Evolutionary conservation across 169 alveolate genomes (phyloP), one percentile per base, ranked within the genome.

Genomic region (Cryptosporidium bovis): DNA sequence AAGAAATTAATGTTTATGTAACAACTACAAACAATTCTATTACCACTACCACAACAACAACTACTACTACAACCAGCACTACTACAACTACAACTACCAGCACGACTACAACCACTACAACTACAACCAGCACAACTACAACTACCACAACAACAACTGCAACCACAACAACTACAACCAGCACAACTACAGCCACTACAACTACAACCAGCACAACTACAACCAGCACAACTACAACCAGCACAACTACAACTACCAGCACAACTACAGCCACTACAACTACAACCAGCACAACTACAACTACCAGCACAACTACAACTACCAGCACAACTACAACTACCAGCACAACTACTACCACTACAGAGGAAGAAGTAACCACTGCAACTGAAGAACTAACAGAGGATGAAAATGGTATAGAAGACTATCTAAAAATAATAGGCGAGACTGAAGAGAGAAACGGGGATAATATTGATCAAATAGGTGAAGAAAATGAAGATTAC

Each of bases 51-150:
- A 40, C 82, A 36, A 66, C 82, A 1, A 24, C 84, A 8, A 31
- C 84, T 53, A 53, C 84, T 0, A 71, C 69, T 15, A 71, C 69
- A 29, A 77, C 85, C 55, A 58, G 71, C 1, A 77, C 85, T 2
- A 77, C 85, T 18, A 77, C 85, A 5, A 77, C 85, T 13, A 77
- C 85, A 0, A 77, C 87, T 15, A 20, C 85, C 51, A 77, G 71
- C 29, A 77, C 87, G 3, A 77, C 87, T 12, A 60, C 87, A 15
- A 77, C 87, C 1, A 77, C 71, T 10, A 77, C 77, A 10, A 66
- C 82, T 34, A 66, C 82, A 8, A 66, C 82, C 10, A 66, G 60
- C 48, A 40, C 48, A 0, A 40, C 48, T 40, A 8, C 48, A 1
- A 46, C 44, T 44, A 66, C 82, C 0, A 66, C 82, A 0, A 66